These are phyloP conservation scores for Lactarius quietus DNA, from an alignment of 768 basidiomycete genomes.

Conservation along the genomic window DNA sequence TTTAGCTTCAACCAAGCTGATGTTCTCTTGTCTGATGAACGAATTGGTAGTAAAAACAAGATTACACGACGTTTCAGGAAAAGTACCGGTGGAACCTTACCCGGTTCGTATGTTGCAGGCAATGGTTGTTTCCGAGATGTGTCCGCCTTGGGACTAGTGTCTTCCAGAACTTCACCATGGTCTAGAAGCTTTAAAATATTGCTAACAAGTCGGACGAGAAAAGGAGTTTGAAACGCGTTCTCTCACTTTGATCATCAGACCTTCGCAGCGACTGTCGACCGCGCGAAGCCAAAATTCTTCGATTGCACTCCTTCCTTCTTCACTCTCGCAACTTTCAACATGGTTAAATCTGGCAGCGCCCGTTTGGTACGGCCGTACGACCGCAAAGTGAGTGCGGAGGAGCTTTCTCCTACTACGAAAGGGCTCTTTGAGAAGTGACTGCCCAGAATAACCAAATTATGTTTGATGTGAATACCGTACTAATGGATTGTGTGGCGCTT, in stretches of 20 bases:
- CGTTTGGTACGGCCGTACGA: conserved; percentile 42
- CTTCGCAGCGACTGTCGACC: conserved; percentile 77
- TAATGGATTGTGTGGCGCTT: conserved; percentile 30
- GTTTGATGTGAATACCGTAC: conserved; percentile 14
- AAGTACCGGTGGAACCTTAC: conserved; percentile 34
- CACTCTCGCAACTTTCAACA: conserved; percentile 68
- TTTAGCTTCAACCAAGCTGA: conserved; percentile 90
- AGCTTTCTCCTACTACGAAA: conserved; percentile 69
- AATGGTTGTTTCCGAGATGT: conserved; percentile 58
- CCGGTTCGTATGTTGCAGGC: conserved; percentile 82
- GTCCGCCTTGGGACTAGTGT: conserved; percentile 34
- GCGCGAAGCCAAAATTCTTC: conserved; percentile 75
- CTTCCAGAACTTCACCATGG: conserved; percentile 41
- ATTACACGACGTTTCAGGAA: not conserved
- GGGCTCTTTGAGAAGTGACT: conserved; percentile 65
- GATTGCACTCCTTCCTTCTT: conserved; percentile 55
- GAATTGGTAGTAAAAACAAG: not conserved
- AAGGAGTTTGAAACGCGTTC: conserved; percentile 13
- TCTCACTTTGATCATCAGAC: conserved; percentile 87
- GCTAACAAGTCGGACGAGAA: conserved; percentile 16
- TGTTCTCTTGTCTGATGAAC: conserved; percentile 65
- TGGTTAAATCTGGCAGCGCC: conserved; percentile 63
- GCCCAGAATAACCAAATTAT: conserved; percentile 17
- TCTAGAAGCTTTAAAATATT: conserved; percentile 56
- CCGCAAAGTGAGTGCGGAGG: conserved; percentile 60